Conservation (phyloP, 2,329 filamentous ascomycete species). For the Hypoxylon sp. region DNA sequence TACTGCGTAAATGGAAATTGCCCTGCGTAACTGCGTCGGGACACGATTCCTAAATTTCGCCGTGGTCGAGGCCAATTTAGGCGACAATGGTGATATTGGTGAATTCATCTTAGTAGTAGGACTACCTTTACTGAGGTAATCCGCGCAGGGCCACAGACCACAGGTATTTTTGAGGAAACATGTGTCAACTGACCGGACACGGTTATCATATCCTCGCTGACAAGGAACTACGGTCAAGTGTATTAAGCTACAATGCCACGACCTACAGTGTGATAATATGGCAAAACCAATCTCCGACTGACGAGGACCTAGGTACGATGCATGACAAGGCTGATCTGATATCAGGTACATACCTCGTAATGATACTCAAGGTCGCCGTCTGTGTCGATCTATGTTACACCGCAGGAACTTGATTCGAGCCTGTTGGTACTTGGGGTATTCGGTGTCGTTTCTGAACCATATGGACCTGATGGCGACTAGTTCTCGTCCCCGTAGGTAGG, state of each 20-base stretch:
- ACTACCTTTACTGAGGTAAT: no score
- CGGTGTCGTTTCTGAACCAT: no score
- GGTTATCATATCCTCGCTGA: neutral
- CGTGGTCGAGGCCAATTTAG: constrained; percentile 33
- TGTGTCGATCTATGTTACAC: constrained; percentile 9
- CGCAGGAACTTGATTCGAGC: constrained; percentile 2
- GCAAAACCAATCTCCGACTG: constrained; percentile 2
- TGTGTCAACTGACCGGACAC: neutral
- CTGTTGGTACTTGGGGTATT: constrained; percentile 1
- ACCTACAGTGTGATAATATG: constrained; percentile 1
- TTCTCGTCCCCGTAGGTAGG: constrained; percentile 1
- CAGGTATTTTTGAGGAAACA: neutral
- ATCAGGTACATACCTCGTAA: neutral
- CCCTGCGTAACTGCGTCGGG: constrained; percentile 58
- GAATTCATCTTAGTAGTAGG: constrained; percentile 39
- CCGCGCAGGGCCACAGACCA: neutral
- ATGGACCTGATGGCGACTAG: neutral
- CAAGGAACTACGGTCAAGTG: neutral
- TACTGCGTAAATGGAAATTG: constrained; percentile 56
- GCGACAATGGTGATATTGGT: constrained; percentile 50
- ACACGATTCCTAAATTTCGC: constrained; percentile 51
- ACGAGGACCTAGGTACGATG: neutral
- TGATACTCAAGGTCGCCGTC: neutral
- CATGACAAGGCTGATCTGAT: neutral
- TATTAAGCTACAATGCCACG: neutral